These are phyloP conservation scores for Cladophialophora carrionii DNA, from an alignment of 2,329 filamentous ascomycete species.

Conservation along the genomic window DNA sequence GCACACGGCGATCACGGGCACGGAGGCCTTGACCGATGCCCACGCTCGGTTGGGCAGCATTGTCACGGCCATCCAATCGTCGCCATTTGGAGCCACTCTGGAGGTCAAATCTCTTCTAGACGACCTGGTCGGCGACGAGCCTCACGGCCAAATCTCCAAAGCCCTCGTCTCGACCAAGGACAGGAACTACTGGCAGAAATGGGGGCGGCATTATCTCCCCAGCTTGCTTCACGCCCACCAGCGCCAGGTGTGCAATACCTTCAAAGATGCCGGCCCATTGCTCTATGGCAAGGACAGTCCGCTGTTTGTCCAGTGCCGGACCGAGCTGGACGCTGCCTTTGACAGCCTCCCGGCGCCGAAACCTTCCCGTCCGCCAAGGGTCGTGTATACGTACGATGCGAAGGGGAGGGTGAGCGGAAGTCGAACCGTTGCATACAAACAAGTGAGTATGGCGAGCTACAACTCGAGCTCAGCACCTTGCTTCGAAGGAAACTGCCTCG, in stretches of 20 bases:
- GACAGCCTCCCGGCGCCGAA: conserved; percentile 42
- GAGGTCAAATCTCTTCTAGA: conserved; percentile 46
- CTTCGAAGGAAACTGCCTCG: conserved; percentile 57
- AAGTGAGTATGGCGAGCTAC: conserved; percentile 51
- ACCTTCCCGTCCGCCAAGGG: conserved; percentile 31
- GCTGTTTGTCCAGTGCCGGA: conserved; percentile 57
- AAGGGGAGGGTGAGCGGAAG: conserved; percentile 16
- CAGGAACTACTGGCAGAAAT: conserved; percentile 50
- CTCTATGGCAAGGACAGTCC: conserved; percentile 57
- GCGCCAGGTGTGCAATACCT: conserved; percentile 63
- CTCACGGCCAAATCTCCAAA: conserved; percentile 39
- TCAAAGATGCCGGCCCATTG: conserved; percentile 64
- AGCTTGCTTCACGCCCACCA: conserved; percentile 61
- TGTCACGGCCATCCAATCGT: conserved; percentile 13
- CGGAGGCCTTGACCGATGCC: conserved; percentile 11
- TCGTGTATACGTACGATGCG: conserved; percentile 11
- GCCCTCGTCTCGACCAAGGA: conserved; percentile 22
- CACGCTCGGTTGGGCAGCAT: conserved; percentile 11
- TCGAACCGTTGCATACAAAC: conserved; percentile 1
- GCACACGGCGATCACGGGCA: conserved; percentile 40
- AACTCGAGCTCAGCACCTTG: conserved; percentile 53
- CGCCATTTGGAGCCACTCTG: conserved; percentile 8
- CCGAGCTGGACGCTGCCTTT: conserved; percentile 53
- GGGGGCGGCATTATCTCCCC: conserved; percentile 63
- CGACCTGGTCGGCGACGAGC: conserved; percentile 53